These are phyloP conservation scores for Vanrija sp. DNA, from an alignment of 1,284 basidiomycete species.

Conservation along the genomic window DNA sequence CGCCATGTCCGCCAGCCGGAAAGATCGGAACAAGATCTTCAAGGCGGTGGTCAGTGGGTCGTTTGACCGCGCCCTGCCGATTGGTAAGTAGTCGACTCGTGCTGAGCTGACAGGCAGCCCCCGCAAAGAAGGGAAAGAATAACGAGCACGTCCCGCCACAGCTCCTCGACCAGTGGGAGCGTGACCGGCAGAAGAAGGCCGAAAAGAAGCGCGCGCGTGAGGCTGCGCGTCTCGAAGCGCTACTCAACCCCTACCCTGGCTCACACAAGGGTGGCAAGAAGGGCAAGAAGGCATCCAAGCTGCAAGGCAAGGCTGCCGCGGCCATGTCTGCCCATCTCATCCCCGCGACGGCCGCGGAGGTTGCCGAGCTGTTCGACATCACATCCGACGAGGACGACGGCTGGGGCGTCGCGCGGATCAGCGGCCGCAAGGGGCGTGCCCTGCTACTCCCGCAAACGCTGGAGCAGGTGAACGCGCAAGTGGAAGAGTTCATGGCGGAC, in stretches of 20 bases:
- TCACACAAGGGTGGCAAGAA: conserved; percentile 19
- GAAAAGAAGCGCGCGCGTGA: conserved; percentile 65
- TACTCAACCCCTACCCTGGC: not conserved
- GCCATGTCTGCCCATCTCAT: conserved; percentile 39
- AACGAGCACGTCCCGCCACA: conserved; percentile 58
- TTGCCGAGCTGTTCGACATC: conserved; percentile 45
- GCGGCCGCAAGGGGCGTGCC: conserved; percentile 4
- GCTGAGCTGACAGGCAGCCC: conserved; percentile 15
- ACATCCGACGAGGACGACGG: conserved; percentile 22
- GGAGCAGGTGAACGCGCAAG: conserved; percentile 58
- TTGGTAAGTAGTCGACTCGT: conserved; percentile 25
- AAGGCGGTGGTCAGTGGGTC: conserved; percentile 61
- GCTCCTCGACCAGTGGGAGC: conserved; percentile 70
- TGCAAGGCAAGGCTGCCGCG: conserved; percentile 31
- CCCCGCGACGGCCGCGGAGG: conserved; percentile 33
- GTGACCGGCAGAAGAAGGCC: conserved; percentile 77
- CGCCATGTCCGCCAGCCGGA: conserved; percentile 51
- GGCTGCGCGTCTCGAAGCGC: conserved; percentile 31
- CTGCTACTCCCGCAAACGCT: conserved; percentile 14
- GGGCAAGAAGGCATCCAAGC: conserved; percentile 62
- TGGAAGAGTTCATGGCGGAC: conserved; percentile 65
- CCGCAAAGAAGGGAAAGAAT: conserved; percentile 50
- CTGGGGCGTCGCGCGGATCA: conserved; percentile 9
- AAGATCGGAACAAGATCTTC: conserved; percentile 61
- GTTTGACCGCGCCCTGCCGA: conserved; percentile 53